Evolutionary conservation across 306 rosid species (phyloP), one percentile per base, ranked within the genome.

Genomic region (Quercus cerris): DNA sequence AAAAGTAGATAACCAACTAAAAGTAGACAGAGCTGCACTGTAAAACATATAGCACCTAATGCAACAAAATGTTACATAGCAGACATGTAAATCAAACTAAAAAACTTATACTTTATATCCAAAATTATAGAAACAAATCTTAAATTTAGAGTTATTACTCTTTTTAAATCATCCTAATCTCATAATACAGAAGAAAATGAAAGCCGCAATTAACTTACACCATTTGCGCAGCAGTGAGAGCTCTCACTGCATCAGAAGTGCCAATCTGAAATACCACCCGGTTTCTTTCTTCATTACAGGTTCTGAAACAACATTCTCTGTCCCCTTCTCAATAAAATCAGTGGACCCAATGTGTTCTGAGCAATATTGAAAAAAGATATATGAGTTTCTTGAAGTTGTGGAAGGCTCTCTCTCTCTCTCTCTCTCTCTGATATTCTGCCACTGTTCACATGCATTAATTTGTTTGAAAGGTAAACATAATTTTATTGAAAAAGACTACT

Each of bases 271-370:
- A 92, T 27, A 94, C 98, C 71, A 94, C 97, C 75, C 58, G 83
- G 72, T 89, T 75, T 78, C 83, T 87, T 86, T 94, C 98, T 78
- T 84, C 81, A 61, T 86, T 83, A 75, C 98, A 94, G 19, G 97
- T 94, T 80, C 98, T 89, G 85, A 94, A 82, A 89, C 97, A 71
- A 92, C 93, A 82, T 35, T 86, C 25, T 84, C 83, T 13, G 94
- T 87, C 75, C 93, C 94, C 78, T 87, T 94, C 91, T 94, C 97
- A 77, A 94, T 93, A 88, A 94, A 90, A 83, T 94, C 97, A 73
- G 80, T 75, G 31, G 91, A 81, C 64, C 98, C 94, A 75, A 90
- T 46, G 67, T 58, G 75, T 61, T 85, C 98, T 92, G 80, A 71
- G 6, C 72, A 67, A 67, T 49, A 35, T 35, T 9, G 52, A 59